Base-by-base conservation (phyloP, 2,329 filamentous ascomycete species). In the Raffaelea deltoideospora region DNA sequence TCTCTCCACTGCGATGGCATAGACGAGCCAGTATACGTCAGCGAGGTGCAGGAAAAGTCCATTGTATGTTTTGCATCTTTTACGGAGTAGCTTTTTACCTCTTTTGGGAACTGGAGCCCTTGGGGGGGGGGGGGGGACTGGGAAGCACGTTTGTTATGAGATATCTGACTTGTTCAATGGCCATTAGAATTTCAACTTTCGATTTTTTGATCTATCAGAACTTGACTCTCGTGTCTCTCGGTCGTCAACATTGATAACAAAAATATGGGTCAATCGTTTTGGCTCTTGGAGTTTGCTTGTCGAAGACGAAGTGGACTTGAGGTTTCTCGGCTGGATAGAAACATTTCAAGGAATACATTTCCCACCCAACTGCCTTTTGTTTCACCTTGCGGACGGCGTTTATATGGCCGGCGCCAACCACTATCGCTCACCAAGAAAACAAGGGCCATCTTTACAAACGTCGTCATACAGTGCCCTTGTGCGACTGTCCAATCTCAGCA, bases 401-500 rank as follows among this genome's bases (percentile, higher is more conserved):
- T 94, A 95, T 59, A 83, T 81, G 13, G 73, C 80, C 51, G 79
- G 87, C 47, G 63, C 87, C 17, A 70, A 75, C 1, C 57, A 53
- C 33, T 59, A 57, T 39, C 53, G 57, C 14, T 52, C 61, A n/a
- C 59, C 65, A 3, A 68, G 71, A 1, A 73, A 69, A 43, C 60
- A 69, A 19, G 64, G 67, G 6, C 55, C 65, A 1, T 47, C 61
- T 3, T 53, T 70, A 0, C 60, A 70, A 0, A 86, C 80, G 0
- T 86, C 85, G 0, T 86, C 86, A 0, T 95, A 93, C 54, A 86
- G 85, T 50, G 75, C 82, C 2, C 64, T 96, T 17, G 88, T 95
- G 77, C 79, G 82, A 41, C 65, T 96, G 10, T 79, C 83, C 6
- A 94, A 87, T 40, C 66, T 96, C 14, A 85, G 94, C 43, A 83